Percentiles rank a stretch among this genome's conserved stretches.
Evolutionary conservation across 2,329 filamentous ascomycete genomes (phyloP).

Genomic region (Exophiala oligosperma): DNA sequence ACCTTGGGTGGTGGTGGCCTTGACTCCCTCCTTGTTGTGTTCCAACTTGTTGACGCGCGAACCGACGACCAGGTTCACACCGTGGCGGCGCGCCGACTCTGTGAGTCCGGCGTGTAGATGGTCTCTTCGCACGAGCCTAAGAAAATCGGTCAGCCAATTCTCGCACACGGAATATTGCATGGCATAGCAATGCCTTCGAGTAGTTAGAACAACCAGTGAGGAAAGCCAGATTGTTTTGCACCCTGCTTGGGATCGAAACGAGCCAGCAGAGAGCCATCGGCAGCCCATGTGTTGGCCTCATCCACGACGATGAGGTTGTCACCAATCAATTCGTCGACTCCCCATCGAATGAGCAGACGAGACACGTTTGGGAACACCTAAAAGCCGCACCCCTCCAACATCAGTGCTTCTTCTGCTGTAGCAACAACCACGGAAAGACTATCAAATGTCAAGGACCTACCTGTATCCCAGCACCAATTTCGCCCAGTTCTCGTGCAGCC

Average conservation of each 20-base stretch:
- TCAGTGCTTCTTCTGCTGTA: neutral
- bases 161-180: too few relatives aligned
- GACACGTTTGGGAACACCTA: slow-evolving; percentile 45
- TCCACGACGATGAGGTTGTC: slow-evolving; percentile 42
- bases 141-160: neutral
- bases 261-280: slow-evolving; percentile 21
- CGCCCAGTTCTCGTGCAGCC: slow-evolving; percentile 38
- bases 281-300: slow-evolving; percentile 40
- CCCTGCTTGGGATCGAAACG: slow-evolving; percentile 18
- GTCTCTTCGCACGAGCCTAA: slow-evolving; percentile 46
- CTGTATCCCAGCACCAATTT: slow-evolving; percentile 36
- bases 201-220: slow-evolving; percentile 12
- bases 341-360: slow-evolving; percentile 42
- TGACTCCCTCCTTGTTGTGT: slow-evolving; percentile 21
- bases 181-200: too few relatives aligned
- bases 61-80: slow-evolving; percentile 40
- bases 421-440: too few relatives aligned
- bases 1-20: slow-evolving; percentile 27
- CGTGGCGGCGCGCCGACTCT: slow-evolving; percentile 40
- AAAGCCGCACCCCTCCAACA: neutral
- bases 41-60: slow-evolving; percentile 39
- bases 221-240: slow-evolving; percentile 20
- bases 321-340: slow-evolving; percentile 42
- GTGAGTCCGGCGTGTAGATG: slow-evolving; percentile 49
- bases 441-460: slow-evolving; percentile 7